phyloP scores from a whole-genome alignment of 1,284 basidiomycete species.

The Cryptococcus sp. region DNA sequence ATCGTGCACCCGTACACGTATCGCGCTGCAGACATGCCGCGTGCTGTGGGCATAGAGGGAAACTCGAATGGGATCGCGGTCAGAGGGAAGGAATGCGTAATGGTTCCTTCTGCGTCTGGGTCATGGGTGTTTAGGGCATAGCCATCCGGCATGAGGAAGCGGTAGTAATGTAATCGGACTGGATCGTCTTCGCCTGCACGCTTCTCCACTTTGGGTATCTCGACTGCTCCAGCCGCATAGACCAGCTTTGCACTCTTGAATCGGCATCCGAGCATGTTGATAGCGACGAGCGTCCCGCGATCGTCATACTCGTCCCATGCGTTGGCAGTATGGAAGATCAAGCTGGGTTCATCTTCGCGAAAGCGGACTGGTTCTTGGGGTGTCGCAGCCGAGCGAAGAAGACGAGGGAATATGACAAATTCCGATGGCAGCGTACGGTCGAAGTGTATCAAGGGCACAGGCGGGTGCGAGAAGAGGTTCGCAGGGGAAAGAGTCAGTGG shows the following conservation, averaged over 20 bases:
- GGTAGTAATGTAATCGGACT: slow-evolving; percentile 57
- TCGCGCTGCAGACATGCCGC: slow-evolving; percentile 48
- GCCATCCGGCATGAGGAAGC: slow-evolving; percentile 39
- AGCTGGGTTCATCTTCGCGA: slow-evolving; percentile 52
- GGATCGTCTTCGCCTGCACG: slow-evolving; percentile 48
- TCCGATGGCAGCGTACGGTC: slow-evolving; percentile 51
- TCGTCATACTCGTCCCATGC: slow-evolving; percentile 53
- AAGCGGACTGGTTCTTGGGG: slow-evolving; percentile 50
- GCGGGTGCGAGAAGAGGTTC: slow-evolving; percentile 52
- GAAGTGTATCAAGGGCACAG: slow-evolving; percentile 56
- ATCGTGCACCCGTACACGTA: slow-evolving; percentile 57
- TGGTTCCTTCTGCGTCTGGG: slow-evolving; percentile 17
- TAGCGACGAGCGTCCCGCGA: slow-evolving; percentile 13
- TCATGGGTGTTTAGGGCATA: neutral
- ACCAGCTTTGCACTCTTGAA: slow-evolving; percentile 57
- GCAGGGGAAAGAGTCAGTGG: slow-evolving; percentile 57
- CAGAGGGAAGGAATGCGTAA: slow-evolving; percentile 56
- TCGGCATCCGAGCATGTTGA: slow-evolving; percentile 57
- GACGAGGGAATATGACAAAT: slow-evolving; percentile 56
- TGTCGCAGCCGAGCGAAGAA: slow-evolving; percentile 27
- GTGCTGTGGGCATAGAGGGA: slow-evolving; percentile 49
- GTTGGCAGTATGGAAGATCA: slow-evolving; percentile 59
- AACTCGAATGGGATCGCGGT: slow-evolving; percentile 58
- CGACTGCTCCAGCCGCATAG: slow-evolving; percentile 57
- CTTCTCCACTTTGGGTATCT: slow-evolving; percentile 43